Percentiles rank a stretch among this genome's conserved stretches.
These are phyloP conservation scores for Chenopodium formosanum DNA, from an alignment of 148 eudicot species.

Conservation along the genomic window DNA sequence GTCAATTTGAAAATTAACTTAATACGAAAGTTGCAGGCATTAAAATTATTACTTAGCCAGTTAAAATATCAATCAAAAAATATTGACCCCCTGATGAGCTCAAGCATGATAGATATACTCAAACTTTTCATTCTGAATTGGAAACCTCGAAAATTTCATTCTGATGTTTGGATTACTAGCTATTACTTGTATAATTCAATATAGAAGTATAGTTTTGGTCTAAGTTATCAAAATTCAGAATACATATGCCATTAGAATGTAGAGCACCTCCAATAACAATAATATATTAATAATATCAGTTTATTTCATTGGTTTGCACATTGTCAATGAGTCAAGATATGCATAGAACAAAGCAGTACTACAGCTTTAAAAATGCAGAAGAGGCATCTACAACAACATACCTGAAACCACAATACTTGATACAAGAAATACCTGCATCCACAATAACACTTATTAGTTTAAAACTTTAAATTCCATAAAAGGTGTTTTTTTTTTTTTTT, in stretches of 20 bases:
- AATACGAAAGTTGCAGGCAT: neutral
- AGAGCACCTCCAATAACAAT: neutral
- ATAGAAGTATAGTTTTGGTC: neutral
- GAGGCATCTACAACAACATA: conserved; percentile 26
- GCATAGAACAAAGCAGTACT: neutral
- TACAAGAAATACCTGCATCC: conserved; percentile 63
- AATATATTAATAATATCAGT: neutral
- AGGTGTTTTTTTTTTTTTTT: neutral
- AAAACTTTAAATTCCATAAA: conserved; percentile 10
- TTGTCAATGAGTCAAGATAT: neutral
- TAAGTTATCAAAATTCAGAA: neutral
- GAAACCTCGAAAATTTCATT: neutral
- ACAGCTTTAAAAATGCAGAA: neutral
- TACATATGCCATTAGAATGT: neutral
- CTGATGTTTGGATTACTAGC: neutral
- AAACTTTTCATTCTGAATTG: neutral
- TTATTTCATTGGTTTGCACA: neutral
- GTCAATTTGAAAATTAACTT: neutral
- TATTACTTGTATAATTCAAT: neutral
- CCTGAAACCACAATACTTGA: conserved; percentile 72
- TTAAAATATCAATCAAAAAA: neutral
- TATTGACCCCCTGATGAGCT: neutral
- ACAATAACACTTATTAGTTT: conserved; percentile 26
- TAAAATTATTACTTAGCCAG: neutral
- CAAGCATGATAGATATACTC: neutral